Conservation (phyloP, 805 yeast genomes). For the Maudiozyma bulderi region DNA sequence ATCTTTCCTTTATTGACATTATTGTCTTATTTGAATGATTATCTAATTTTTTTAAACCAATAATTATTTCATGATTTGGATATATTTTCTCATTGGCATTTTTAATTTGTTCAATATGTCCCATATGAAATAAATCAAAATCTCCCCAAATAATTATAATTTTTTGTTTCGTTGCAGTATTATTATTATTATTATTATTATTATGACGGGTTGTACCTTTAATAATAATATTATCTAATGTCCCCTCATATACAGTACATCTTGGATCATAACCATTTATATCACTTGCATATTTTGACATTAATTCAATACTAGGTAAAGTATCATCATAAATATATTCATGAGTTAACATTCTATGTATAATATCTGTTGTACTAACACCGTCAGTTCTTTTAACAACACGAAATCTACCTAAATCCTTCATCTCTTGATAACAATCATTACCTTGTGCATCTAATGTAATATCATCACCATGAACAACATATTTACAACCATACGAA, state of each 20-base stretch:
- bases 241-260: conserved; percentile 49
- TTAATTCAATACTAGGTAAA: conserved; percentile 10
- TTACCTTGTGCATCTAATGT: conserved; percentile 94
- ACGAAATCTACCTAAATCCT: conserved; percentile 73
- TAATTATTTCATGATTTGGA: conserved; percentile 41
- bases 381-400: conserved; percentile 93
- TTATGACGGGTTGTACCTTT: conserved; percentile 9
- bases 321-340: conserved; percentile 2
- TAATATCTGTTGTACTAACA: conserved; percentile 90
- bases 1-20: conserved; percentile 80
- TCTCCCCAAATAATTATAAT: conserved; percentile 51
- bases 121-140: conserved; percentile 89
- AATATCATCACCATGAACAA: conserved; percentile 98
- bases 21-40: conserved; percentile 32
- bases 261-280: conserved; percentile 43
- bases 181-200: neutral
- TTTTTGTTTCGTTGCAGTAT: conserved; percentile 3
- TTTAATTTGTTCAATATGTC: conserved; percentile 68
- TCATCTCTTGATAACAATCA: conserved; percentile 80
- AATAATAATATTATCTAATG: conserved; percentile 27
- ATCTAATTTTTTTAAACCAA: conserved; percentile 45
- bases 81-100: conserved; percentile 33
- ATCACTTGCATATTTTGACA: conserved; percentile 50
- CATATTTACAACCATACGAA: conserved; percentile 64
- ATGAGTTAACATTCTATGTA: conserved; percentile 64